A percentile compares a stretch with the other conserved stretches of the same genome.
Conservation (phyloP, 176 grass and related monocot genomes). For the Pontederia paniculata region DNA sequence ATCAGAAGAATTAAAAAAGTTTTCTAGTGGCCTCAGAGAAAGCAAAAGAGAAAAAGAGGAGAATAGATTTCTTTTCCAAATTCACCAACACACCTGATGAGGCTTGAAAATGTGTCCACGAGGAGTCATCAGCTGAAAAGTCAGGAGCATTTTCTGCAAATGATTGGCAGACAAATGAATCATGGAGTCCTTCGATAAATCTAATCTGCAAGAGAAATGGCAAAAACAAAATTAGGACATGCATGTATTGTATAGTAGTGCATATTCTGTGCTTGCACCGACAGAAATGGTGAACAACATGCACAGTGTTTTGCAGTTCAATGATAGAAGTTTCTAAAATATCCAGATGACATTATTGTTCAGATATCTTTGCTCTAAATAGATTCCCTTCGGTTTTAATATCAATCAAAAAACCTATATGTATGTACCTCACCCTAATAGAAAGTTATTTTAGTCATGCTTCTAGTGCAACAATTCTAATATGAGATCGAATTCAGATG, state of each 20-base stretch:
- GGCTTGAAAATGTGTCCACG: constrained; percentile 76
- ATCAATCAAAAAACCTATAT: no score
- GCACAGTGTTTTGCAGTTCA: no score
- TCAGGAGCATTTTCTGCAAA: constrained; percentile 70
- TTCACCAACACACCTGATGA: constrained; percentile 54
- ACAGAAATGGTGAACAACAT: neutral
- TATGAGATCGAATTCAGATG: no score
- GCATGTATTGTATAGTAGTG: no score
- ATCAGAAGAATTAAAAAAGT: constrained; percentile 25
- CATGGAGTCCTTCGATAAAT: constrained; percentile 50
- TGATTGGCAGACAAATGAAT: constrained; percentile 73
- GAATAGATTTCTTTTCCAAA: neutral
- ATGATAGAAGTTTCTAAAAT: no score
- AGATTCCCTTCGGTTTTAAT: no score
- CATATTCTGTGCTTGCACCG: no score
- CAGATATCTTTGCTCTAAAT: no score
- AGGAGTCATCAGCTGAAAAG: constrained; percentile 66
- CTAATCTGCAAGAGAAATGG: constrained; percentile 46
- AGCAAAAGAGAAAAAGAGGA: neutral
- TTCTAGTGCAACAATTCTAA: no score
- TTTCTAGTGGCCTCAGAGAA: constrained; percentile 11
- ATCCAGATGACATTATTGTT: no score
- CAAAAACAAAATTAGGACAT: neutral
- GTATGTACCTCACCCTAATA: no score
- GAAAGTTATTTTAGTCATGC: no score